Evolutionary conservation across 345 rosid genomes (phyloP).

Genomic region (Acer yangbiense): DNA sequence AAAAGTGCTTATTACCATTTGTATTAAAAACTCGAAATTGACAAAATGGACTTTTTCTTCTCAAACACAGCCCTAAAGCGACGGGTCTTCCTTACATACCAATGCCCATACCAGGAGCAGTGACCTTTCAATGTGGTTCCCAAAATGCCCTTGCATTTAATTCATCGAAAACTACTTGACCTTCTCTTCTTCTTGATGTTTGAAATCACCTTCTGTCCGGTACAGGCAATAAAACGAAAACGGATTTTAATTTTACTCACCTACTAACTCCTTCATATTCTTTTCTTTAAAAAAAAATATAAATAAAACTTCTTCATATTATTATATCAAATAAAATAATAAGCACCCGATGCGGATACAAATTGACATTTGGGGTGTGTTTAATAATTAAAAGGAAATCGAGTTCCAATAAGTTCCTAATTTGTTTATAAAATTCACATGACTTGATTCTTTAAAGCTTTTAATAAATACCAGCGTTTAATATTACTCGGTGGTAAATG

Average conservation of each 20-base stretch:
- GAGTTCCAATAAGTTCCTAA: too few species aligned
- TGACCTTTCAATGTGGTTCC: not conserved
- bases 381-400: too few species aligned
- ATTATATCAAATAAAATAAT: too few species aligned
- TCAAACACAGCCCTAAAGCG: slow-evolving; percentile 11
- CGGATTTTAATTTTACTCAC: not conserved
- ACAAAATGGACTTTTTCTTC: slow-evolving; percentile 7
- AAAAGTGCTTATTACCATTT: not conserved
- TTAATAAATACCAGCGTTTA: too few species aligned
- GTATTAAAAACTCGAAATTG: slow-evolving; percentile 13
- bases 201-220: slow-evolving; percentile 13
- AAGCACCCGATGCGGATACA: too few species aligned
- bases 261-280: too few species aligned
- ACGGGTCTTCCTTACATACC: slow-evolving; percentile 4
- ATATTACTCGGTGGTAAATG: too few species aligned
- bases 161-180: slow-evolving; percentile 16
- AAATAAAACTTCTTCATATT: too few species aligned
- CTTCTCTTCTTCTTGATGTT: not conserved
- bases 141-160: slow-evolving; percentile 15
- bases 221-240: not conserved
- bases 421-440: too few species aligned
- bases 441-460: too few species aligned
- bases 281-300: too few species aligned
- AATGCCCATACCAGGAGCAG: not conserved
- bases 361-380: too few species aligned